Evolutionary conservation across 192 early-diverging fungal species (phyloP), one percentile per base, ranked within the genome.

Genomic region (Entomortierella beljakovae): DNA sequence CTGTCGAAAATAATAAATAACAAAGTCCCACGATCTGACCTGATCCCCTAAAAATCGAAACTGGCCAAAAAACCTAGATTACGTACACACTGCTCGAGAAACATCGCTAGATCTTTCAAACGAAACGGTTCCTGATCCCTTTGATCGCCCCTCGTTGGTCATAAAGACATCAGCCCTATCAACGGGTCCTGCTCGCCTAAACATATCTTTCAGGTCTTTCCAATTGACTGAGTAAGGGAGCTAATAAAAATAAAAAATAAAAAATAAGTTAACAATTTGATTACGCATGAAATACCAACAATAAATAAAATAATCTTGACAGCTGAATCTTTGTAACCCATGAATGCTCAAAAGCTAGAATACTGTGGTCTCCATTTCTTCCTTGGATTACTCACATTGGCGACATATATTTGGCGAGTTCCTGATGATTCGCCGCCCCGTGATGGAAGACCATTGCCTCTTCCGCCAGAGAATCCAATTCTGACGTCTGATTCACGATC

Each of bases 151-250:
- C 49, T 92, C 88, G 1, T 82, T 71, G 7, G 85, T 88, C 51
- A 86, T 83, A 25, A 85, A 70, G 33, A 95, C 84, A 74, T 95
- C 93, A 10, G 93, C 90, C 32, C 91, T 85, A 16, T 88, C 76
- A 20, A 96, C 90, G 31, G 65, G 75, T 55, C 92, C 92, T 34
- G 92, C 90, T 74, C 86, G 86, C 57, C 92, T 86, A 82, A 95
- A 96, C 42, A 95, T 68, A 75, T 94, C 93, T 62, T 96, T 96
- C 79, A 96, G 53, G 59, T 96, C 94, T 81, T 96, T 92, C 94
- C 94, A 95, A 33, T 88, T 89, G 38, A 93, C 88, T 32, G 87
- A 83, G 70, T 88, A 92, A 7, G 94, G 94, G 2, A 96, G 77
- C 94, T 95, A 70, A 38, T 23, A 54, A 23, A 2, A 7, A 20